Conservation (phyloP, 306 rosid species). For the Mimosa bimucronata region DNA sequence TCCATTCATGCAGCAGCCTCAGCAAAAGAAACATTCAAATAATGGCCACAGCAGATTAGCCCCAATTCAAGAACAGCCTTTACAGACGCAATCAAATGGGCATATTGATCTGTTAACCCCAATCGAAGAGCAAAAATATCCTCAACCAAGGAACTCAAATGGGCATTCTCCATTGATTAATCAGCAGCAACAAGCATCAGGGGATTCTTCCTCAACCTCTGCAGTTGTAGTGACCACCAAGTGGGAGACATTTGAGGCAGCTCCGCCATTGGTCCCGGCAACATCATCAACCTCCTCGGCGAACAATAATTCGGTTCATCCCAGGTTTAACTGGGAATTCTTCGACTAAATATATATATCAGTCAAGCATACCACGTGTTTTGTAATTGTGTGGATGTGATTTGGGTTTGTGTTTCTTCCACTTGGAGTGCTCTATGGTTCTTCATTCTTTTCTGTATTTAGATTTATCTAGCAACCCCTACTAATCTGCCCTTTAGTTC, state of each 20-base stretch:
- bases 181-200: constrained; percentile 34
- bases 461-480: constrained; percentile 61
- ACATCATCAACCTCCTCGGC: constrained; percentile 42
- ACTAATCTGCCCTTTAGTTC: constrained; percentile 46
- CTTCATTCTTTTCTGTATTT: constrained; percentile 84
- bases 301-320: constrained; percentile 54
- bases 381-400: constrained; percentile 61
- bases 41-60: constrained; percentile 45
- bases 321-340: constrained; percentile 84
- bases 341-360: constrained; percentile 49
- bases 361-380: constrained; percentile 35
- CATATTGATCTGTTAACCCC: constrained; percentile 41
- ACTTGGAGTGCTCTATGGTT: constrained; percentile 54
- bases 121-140: constrained; percentile 48
- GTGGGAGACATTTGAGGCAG: constrained; percentile 87
- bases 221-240: constrained; percentile 82
- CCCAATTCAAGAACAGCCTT: constrained; percentile 64
- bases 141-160: constrained; percentile 28
- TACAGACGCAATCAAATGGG: constrained; percentile 33
- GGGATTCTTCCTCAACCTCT: constrained; percentile 46
- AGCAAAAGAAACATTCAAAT: constrained; percentile 44
- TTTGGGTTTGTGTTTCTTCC: constrained; percentile 59
- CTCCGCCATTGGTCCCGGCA: constrained; percentile 50
- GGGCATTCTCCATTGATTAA: constrained; percentile 38
- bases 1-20: constrained; percentile 39